These are phyloP conservation scores for Ustilago tritici DNA, from an alignment of 1,284 basidiomycete genomes.

Conservation along the genomic window DNA sequence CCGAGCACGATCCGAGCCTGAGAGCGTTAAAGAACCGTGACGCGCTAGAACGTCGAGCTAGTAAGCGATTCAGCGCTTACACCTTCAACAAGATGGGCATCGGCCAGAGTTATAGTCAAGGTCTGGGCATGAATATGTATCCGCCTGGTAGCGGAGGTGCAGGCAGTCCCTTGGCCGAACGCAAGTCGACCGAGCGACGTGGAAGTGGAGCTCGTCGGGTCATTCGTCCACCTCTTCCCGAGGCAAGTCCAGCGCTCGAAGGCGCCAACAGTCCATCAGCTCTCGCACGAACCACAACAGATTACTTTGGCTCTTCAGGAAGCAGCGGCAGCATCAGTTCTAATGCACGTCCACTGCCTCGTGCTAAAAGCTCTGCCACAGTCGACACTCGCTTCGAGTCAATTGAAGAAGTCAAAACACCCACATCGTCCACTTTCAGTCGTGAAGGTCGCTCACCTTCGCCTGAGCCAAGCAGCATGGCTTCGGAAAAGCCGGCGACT, in stretches of 20 bases:
- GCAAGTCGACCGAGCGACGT: conserved; percentile 31
- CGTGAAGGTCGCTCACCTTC: conserved; percentile 19
- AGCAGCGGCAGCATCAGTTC: conserved; percentile 27
- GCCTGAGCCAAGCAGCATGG: conserved; percentile 11
- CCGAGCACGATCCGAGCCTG: conserved; percentile 83
- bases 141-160: conserved; percentile 16
- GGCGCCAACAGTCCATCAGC: conserved; percentile 31
- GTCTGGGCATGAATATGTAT: conserved; percentile 48
- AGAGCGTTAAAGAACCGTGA: conserved; percentile 89
- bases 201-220: conserved; percentile 40
- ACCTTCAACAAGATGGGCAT: conserved; percentile 92
- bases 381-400: conserved; percentile 42
- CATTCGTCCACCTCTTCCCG: conserved; percentile 41
- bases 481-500: conserved; percentile 10
- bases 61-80: conserved; percentile 95
- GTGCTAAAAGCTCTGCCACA: conserved; percentile 27
- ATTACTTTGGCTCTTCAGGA: conserved; percentile 41
- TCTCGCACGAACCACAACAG: conserved; percentile 18
- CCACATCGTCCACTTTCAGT: conserved; percentile 35
- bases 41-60: conserved; percentile 88
- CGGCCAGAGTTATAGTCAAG: conserved; percentile 52
- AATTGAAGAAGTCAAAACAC: conserved; percentile 54
- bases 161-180: conserved; percentile 48
- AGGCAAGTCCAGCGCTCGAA: conserved; percentile 32
- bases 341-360: conserved; percentile 22